A percentile compares a stretch with the other conserved stretches of the same genome.
These are phyloP conservation scores for Fonsecaea multimorphosa DNA, from an alignment of 2,329 filamentous ascomycete species.

Conservation along the genomic window DNA sequence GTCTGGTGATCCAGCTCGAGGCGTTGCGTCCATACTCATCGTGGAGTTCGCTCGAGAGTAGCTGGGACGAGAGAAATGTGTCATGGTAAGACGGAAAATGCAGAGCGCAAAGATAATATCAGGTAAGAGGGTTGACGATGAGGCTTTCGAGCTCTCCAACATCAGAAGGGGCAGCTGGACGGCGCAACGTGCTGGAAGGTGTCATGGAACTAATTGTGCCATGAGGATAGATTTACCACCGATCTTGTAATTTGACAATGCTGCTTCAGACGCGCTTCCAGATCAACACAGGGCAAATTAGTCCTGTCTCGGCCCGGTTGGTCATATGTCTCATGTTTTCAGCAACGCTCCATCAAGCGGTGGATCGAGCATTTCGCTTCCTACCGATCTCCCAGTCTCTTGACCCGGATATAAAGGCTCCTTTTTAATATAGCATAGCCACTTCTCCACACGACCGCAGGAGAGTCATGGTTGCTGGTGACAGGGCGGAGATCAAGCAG, in stretches of 20 bases:
- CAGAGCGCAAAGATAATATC: not conserved
- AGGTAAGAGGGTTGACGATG: not conserved
- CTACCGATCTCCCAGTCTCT: not conserved
- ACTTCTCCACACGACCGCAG: not conserved
- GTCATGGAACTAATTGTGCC: not conserved
- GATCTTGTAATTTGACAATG: not conserved
- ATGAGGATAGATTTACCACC: not conserved
- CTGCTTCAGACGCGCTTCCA: not conserved
- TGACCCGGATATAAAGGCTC: not conserved
- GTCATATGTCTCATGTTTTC: conserved; percentile 6
- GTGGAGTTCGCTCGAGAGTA: conserved; percentile 20
- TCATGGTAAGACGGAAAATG: conserved; percentile 7
- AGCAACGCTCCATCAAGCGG: not conserved
- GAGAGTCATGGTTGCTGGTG: not conserved
- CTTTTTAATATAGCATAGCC: not conserved
- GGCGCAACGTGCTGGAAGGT: not conserved
- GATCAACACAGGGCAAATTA: not conserved
- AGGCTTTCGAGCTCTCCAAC: not conserved
- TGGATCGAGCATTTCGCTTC: not conserved
- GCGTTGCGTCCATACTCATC: conserved; percentile 17
- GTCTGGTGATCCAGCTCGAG: conserved; percentile 23
- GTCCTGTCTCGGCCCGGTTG: conserved; percentile 5
- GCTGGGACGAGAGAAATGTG: conserved; percentile 20
- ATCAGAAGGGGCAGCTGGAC: not conserved
- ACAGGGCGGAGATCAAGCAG: not conserved